Evolutionary conservation across 306 rosid genomes (phyloP).

Genomic region (Quercus suber): DNA sequence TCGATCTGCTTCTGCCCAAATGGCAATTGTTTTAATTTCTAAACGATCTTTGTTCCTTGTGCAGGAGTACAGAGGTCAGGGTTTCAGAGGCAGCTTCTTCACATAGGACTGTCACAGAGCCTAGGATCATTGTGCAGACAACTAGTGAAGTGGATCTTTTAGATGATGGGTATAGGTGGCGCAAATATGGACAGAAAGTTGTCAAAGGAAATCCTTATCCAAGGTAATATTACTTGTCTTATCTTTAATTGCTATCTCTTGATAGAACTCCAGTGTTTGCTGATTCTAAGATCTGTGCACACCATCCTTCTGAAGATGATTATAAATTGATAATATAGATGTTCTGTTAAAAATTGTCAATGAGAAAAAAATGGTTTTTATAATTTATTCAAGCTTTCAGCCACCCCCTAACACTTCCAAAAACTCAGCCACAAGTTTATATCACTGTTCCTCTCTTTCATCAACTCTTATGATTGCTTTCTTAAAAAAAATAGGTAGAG

Average conservation of each 20-base stretch:
- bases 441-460: background rate
- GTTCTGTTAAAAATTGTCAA: background rate
- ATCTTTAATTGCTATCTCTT: conserved; percentile 7
- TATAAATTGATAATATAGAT: background rate
- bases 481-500: background rate
- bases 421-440: background rate
- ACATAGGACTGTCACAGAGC: conserved; percentile 70
- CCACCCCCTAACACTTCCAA: background rate
- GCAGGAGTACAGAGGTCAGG: conserved; percentile 54
- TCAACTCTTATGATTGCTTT: background rate
- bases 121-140: conserved; percentile 84
- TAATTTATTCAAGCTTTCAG: background rate
- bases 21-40: background rate
- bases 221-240: conserved; percentile 44
- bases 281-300: background rate
- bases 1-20: background rate
- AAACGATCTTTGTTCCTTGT: background rate
- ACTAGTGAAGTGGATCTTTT: conserved; percentile 83
- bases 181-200: conserved; percentile 82
- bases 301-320: background rate
- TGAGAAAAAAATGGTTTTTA: background rate
- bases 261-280: background rate
- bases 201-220: conserved; percentile 90
- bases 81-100: conserved; percentile 55
- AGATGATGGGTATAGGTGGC: conserved; percentile 89